A percentile compares a stretch with the other conserved stretches of the same genome.
Conservation (phyloP, 1,139 yeast genomes). For the Yamadazyma membranifaciens region DNA sequence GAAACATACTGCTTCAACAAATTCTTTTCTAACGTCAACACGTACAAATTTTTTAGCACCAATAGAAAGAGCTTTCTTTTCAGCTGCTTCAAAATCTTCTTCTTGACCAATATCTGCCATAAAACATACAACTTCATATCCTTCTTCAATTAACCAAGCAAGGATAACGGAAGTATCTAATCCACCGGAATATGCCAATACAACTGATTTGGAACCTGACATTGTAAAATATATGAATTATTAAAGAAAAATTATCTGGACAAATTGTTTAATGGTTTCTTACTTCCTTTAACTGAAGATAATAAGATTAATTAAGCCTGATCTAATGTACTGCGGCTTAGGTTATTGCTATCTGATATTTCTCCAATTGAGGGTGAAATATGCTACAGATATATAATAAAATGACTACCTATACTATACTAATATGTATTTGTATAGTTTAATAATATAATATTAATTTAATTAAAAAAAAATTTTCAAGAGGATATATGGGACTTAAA, state of each 20-base stretch:
- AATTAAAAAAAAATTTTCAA: neutral
- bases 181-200: conserved; percentile 95
- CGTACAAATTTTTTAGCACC: conserved; percentile 96
- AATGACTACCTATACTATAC: neutral
- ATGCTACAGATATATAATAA: neutral
- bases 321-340: too few relatives aligned
- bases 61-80: conserved; percentile 90
- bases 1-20: conserved; percentile 87
- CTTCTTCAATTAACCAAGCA: conserved; percentile 97
- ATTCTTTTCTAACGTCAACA: conserved; percentile 89
- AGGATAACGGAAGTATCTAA: conserved; percentile 95
- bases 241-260: too few relatives aligned
- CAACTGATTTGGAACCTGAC: conserved; percentile 95
- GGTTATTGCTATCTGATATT: too few relatives aligned
- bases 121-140: conserved; percentile 96
- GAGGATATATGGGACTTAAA: too few relatives aligned
- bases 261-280: too few relatives aligned
- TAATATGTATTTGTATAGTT: too few relatives aligned
- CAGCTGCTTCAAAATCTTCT: conserved; percentile 97
- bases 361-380: too few relatives aligned
- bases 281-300: too few relatives aligned
- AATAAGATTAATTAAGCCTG: too few relatives aligned
- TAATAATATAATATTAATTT: neutral
- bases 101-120: conserved; percentile 98
- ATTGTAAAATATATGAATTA: too few relatives aligned